These are phyloP conservation scores for Fusarium austroafricanum DNA, from an alignment of 2,329 filamentous ascomycete species.

Conservation along the genomic window DNA sequence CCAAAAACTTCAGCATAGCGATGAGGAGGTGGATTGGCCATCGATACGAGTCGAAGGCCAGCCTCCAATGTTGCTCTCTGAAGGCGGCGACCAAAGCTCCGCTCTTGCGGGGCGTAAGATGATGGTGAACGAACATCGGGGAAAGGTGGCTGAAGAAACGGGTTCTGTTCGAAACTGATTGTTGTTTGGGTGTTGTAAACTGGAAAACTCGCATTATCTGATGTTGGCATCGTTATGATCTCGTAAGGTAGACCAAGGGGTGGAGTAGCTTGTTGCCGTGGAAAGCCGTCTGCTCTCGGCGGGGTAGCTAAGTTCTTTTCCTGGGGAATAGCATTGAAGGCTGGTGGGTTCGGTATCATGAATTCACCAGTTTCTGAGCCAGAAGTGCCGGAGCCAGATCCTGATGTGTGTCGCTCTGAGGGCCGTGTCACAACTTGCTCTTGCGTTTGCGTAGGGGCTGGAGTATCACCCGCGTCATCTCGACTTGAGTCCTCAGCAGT, in stretches of 20 bases:
- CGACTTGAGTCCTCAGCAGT: constrained; percentile 50
- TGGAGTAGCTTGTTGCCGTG: constrained; percentile 36
- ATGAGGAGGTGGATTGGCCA: constrained; percentile 60
- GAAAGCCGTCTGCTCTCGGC: constrained; percentile 12
- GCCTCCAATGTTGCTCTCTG: constrained; percentile 74
- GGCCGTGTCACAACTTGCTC: neutral
- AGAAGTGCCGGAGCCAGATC: constrained; percentile 12
- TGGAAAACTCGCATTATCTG: constrained; percentile 66
- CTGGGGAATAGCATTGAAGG: neutral
- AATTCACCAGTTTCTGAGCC: constrained; percentile 13
- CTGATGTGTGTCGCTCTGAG: constrained; percentile 10
- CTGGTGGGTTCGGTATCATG: neutral
- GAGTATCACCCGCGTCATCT: constrained; percentile 9
- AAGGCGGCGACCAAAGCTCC: constrained; percentile 76
- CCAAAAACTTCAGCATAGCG: constrained; percentile 71
- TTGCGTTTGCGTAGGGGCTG: neutral
- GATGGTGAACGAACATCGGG: constrained; percentile 57
- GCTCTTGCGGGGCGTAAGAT: constrained; percentile 72
- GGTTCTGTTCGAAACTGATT: constrained; percentile 32
- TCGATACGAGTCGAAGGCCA: constrained; percentile 68
- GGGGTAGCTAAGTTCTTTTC: constrained; percentile 21
- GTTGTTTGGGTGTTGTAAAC: constrained; percentile 47
- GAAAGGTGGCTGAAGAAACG: constrained; percentile 45
- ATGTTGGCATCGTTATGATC: constrained; percentile 62
- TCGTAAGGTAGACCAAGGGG: constrained; percentile 54